Conservation (phyloP, 805 yeast genomes). For the Ogataea paraovalis region DNA sequence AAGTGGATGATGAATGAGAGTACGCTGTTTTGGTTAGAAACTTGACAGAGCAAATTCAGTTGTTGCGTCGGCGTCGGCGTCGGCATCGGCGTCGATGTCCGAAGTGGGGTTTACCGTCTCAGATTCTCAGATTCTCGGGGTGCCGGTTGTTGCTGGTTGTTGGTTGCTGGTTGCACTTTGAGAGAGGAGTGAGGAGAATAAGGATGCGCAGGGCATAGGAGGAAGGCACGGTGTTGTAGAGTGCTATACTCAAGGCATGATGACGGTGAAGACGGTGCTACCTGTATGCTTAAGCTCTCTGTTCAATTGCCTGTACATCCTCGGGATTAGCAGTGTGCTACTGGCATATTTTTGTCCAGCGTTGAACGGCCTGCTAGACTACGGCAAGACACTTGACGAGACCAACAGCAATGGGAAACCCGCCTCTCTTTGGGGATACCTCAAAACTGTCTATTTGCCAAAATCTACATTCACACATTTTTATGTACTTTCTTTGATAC, state of each 20-base stretch:
- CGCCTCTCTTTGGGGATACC: background rate
- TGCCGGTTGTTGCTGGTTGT: too few species aligned
- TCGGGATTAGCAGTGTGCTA: slow-evolving; percentile 23
- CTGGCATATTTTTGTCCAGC: slow-evolving; percentile 30
- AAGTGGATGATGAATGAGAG: too few species aligned
- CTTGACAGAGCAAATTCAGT: background rate
- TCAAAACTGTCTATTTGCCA: slow-evolving; percentile 44
- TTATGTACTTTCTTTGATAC: slow-evolving; percentile 41
- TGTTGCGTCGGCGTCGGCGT: background rate
- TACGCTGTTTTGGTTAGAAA: background rate
- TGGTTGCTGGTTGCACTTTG: too few species aligned
- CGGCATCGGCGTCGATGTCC: too few species aligned
- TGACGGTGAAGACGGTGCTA: too few species aligned
- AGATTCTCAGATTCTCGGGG: too few species aligned
- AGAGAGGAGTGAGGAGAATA: too few species aligned
- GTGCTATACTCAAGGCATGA: too few species aligned
- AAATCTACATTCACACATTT: slow-evolving; percentile 62
- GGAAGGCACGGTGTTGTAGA: too few species aligned
- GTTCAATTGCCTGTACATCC: slow-evolving; percentile 6
- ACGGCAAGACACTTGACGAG: slow-evolving; percentile 38
- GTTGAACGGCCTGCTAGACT: slow-evolving; percentile 36
- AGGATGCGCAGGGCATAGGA: too few species aligned
- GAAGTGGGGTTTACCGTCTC: too few species aligned
- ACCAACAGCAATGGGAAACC: background rate
- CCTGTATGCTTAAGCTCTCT: background rate